Evolutionary conservation across 768 basidiomycete species (phyloP), one percentile per base, ranked within the genome.

Genomic region (Rhizopogon salebrosus): DNA sequence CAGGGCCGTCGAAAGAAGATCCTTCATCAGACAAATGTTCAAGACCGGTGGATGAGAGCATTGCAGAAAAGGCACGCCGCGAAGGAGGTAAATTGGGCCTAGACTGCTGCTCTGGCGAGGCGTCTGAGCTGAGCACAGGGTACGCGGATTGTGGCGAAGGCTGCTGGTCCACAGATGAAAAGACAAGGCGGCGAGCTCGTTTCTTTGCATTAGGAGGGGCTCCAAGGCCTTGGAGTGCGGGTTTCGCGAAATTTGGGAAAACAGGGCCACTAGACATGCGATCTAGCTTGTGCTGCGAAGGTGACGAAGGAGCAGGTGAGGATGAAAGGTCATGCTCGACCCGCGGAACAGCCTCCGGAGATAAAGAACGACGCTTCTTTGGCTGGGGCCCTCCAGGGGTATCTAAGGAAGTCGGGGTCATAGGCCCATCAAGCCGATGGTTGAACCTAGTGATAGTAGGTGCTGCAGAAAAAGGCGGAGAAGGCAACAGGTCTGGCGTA

Each of bases 1-100:
- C 87, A 11, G 76, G 76, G 18, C 76, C 77, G 36, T 71, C 73
- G 58, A 86, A 83, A 51, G 83, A 84, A 18, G 71, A 67, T 34
- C 31, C 31, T 36, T 69, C 71, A 20, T 75, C 70, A n/a, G 84
- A 83, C 34, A 79, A 76, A 49, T 80, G 76, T 35, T 82, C 80
- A 6, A 60, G 49, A 43, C 64, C 56, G 42, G 51, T 59, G 22
- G 72, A 69, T 0, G 77, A 72, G 39, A 87, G 70, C 70, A 89
- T 77, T 3, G 89, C 89, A 42, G 87, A 89, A 64, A 91, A 88
- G 2, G 84, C 87, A 26, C 89, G 82, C 23, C 89, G 82, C 14
- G 77, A 72, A 26, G 80, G 80, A 20, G 45, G 45, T 5, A 41
- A 38, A 6, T 20, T 20, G 18, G 49, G 42, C 39, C 66, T 55